Evolutionary conservation across 208 protist species (phyloP).

Genomic region (Lotmaria passim): DNA sequence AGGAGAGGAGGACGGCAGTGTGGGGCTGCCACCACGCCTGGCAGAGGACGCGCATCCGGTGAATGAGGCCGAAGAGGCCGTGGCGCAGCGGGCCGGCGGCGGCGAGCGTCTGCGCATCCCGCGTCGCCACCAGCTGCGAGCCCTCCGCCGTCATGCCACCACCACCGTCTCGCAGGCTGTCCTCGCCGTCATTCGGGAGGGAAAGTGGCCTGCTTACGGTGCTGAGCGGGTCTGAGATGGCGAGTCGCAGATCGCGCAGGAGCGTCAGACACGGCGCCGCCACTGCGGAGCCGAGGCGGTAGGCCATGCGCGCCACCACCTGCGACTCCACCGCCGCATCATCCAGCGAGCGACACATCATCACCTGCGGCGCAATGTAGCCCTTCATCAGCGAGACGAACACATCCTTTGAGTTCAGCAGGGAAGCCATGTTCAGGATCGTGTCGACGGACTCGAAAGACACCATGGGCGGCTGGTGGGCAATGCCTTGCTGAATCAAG

Average conservation of each 20-base stretch:
- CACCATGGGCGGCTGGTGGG: conserved; percentile 18
- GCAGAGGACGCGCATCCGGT: conserved; percentile 61
- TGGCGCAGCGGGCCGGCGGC: conserved; percentile 19
- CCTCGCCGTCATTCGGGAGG: background rate
- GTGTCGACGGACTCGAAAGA: conserved; percentile 56
- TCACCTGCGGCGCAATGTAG: conserved; percentile 54
- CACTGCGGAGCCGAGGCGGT: conserved; percentile 51
- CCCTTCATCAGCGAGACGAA: conserved; percentile 65
- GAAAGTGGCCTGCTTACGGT: background rate
- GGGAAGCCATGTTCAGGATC: conserved; percentile 70
- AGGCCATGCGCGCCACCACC: conserved; percentile 50
- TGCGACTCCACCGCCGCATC: conserved; percentile 57
- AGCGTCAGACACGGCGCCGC: conserved; percentile 54
- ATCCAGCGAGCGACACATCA: conserved; percentile 33
- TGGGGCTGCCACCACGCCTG: conserved; percentile 68
- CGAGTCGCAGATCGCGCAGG: conserved; percentile 53
- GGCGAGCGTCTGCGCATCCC: conserved; percentile 20
- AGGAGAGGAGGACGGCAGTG: conserved; percentile 43
- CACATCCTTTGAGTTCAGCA: conserved; percentile 63
- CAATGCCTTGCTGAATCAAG: conserved; percentile 31
- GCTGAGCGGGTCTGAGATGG: conserved; percentile 29
- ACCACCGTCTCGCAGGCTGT: background rate
- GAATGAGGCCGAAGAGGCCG: conserved; percentile 38
- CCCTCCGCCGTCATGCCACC: conserved; percentile 2
- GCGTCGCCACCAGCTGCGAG: conserved; percentile 17